Percentiles rank a stretch among this genome's conserved stretches.
Conservation (phyloP, 306 rosid species). For the Cucumis cinereus region DNA sequence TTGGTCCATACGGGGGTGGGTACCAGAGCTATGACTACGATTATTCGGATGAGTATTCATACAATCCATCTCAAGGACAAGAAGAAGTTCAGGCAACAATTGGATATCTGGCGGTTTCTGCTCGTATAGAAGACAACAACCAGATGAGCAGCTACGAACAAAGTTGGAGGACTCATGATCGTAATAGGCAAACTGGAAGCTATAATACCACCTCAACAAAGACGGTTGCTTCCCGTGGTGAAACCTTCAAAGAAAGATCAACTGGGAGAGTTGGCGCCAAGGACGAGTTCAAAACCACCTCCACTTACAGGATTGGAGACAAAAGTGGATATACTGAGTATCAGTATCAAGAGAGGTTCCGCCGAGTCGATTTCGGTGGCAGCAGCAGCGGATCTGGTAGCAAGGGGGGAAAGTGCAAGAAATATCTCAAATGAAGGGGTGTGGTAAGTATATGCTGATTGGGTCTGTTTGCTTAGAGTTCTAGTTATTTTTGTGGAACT, state of each 20-base stretch:
- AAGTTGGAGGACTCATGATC: not conserved
- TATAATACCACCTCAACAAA: not conserved
- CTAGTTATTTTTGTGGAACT: not conserved
- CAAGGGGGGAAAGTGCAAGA: not conserved
- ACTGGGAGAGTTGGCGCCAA: conserved; percentile 1
- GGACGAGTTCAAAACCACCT: not conserved
- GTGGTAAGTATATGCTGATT: not conserved
- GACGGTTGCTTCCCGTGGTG: not conserved
- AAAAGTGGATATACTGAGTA: conserved; percentile 2
- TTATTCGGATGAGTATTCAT: not conserved
- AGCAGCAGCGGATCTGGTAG: not conserved
- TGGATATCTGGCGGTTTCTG: not conserved
- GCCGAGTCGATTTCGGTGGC: not conserved
- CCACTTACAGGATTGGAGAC: conserved; percentile 1
- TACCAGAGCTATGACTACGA: not conserved
- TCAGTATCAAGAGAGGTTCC: not conserved
- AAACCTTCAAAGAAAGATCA: not conserved
- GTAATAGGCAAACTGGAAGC: not conserved
- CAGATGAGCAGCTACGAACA: not conserved
- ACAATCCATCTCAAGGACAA: not conserved
- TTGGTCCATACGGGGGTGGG: not conserved
- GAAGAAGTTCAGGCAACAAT: not conserved
- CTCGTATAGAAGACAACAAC: not conserved
- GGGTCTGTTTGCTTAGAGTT: not conserved
- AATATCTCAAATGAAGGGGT: not conserved